Percentiles rank a stretch among this genome's conserved stretches.
These are phyloP conservation scores for Tulasnella sp. DNA, from an alignment of 768 basidiomycete genomes.

Conservation along the genomic window DNA sequence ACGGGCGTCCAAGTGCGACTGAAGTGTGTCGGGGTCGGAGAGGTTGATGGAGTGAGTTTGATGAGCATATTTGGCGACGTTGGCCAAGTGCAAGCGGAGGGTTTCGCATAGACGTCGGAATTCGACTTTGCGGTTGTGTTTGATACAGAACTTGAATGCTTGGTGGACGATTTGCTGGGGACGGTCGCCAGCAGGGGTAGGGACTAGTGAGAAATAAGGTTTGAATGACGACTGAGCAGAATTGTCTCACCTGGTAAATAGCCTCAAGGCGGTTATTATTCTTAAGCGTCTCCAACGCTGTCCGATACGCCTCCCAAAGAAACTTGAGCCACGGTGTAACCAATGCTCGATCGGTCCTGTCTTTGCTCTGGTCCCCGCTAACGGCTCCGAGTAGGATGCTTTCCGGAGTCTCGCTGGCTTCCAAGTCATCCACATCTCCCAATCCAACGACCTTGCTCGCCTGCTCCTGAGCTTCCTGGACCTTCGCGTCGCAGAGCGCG, in stretches of 20 bases:
- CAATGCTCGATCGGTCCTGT: constrained; percentile 86
- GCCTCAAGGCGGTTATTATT: constrained; percentile 87
- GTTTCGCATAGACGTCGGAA: constrained; percentile 96
- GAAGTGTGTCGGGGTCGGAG: constrained; percentile 86
- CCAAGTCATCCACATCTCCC: constrained; percentile 87
- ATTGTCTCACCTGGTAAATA: constrained; percentile 76
- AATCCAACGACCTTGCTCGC: constrained; percentile 59
- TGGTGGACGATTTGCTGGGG: constrained; percentile 86
- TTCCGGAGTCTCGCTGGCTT: constrained; percentile 91
- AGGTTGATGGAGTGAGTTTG: constrained; percentile 94
- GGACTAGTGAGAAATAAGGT: not conserved
- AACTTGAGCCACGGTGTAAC: constrained; percentile 98
- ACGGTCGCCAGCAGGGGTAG: not conserved
- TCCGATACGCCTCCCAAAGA: constrained; percentile 97
- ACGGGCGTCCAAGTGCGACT: constrained; percentile 92
- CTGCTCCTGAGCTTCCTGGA: constrained; percentile 78
- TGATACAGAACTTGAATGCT: constrained; percentile 94
- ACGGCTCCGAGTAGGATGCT: constrained; percentile 86
- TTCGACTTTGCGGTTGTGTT: constrained; percentile 89
- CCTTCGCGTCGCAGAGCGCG: constrained; percentile 69
- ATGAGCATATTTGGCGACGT: constrained; percentile 90
- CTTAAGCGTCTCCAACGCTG: constrained; percentile 89
- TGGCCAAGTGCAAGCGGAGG: constrained; percentile 85
- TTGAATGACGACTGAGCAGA: not conserved
- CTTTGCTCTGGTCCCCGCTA: constrained; percentile 82